phyloP scores from a whole-genome alignment of 2,329 filamentous ascomycete species.

The Coniochaeta ligniaria region DNA sequence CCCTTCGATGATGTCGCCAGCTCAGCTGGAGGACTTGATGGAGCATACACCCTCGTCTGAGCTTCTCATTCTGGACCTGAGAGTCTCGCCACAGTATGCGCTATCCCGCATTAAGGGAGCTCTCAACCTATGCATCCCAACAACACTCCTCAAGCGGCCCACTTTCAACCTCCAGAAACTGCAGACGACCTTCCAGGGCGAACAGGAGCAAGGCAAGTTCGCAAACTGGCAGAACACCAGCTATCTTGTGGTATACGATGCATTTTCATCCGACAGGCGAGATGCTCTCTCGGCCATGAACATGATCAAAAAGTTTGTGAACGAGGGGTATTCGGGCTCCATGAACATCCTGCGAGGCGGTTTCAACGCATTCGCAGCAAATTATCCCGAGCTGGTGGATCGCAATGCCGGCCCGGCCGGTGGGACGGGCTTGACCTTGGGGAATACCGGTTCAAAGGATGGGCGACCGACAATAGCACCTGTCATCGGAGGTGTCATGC shows the following conservation, averaged over 20 bases:
- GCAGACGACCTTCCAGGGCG: constrained; percentile 74
- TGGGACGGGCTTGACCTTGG: constrained; percentile 40
- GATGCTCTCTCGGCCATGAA: constrained; percentile 77
- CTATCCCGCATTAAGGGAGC: constrained; percentile 70
- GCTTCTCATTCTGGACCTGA: constrained; percentile 72
- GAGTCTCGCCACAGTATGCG: constrained; percentile 77
- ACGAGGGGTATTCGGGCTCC: constrained; percentile 71
- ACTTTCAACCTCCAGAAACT: constrained; percentile 88
- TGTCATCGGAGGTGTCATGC: constrained; percentile 81
- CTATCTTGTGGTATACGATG: constrained; percentile 83
- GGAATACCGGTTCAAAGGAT: constrained; percentile 33
- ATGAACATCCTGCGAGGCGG: constrained; percentile 75
- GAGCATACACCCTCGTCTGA: constrained; percentile 29
- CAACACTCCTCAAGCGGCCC: constrained; percentile 81
- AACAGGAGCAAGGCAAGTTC: constrained; percentile 65
- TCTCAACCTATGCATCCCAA: constrained; percentile 89
- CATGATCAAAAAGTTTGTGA: constrained; percentile 87
- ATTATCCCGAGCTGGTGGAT: constrained; percentile 61
- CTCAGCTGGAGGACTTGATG: constrained; percentile 50
- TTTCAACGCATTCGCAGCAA: constrained; percentile 64
- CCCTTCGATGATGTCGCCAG: constrained; percentile 44
- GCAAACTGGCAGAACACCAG: constrained; percentile 66
- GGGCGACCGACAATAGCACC: constrained; percentile 48
- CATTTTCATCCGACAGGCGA: constrained; percentile 65
- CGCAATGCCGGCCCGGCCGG: constrained; percentile 31